Conservation (phyloP, 805 yeast species). For the Starmerella tilneyi region DNA sequence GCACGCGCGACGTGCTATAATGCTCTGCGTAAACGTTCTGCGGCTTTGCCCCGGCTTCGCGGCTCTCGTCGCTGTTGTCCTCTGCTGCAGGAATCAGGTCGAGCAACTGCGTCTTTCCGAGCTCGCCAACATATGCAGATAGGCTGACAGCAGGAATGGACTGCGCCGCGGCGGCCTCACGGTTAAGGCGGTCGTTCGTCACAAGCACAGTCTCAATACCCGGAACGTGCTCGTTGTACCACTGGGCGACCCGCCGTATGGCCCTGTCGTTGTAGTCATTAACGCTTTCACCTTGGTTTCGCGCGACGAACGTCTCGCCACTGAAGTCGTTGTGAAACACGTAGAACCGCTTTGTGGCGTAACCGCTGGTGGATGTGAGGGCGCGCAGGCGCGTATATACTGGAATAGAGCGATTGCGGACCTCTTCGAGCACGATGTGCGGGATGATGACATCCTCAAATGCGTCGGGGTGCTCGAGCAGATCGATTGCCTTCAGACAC, state of each 20-base stretch:
- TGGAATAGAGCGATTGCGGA: slow-evolving; percentile 75
- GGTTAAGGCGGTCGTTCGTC: slow-evolving; percentile 68
- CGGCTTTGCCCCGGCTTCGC: slow-evolving; percentile 26
- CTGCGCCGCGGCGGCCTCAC: slow-evolving; percentile 45
- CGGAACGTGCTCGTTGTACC: slow-evolving; percentile 60
- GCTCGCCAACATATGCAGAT: slow-evolving; percentile 53
- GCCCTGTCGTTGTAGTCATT: slow-evolving; percentile 91
- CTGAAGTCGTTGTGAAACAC: slow-evolving; percentile 91
- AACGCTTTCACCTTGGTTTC: slow-evolving; percentile 57
- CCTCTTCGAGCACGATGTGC: slow-evolving; percentile 90
- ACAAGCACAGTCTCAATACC: slow-evolving; percentile 34
- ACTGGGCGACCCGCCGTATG: slow-evolving; percentile 61
- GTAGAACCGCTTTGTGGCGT: slow-evolving; percentile 64
- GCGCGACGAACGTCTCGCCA: slow-evolving; percentile 53
- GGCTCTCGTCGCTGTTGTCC: slow-evolving; percentile 36
- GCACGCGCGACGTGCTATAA: slow-evolving; percentile 65
- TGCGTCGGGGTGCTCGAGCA: slow-evolving; percentile 64
- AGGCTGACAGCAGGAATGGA: slow-evolving; percentile 48
- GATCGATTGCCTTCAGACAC: slow-evolving; percentile 76
- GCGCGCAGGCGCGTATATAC: slow-evolving; percentile 75
- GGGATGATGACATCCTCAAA: slow-evolving; percentile 90
- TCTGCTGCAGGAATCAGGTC: slow-evolving; percentile 44
- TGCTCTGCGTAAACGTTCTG: slow-evolving; percentile 66
- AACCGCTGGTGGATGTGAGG: slow-evolving; percentile 42
- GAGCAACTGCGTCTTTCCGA: slow-evolving; percentile 58